A percentile compares a stretch with the other conserved stretches of the same genome.
Conservation (phyloP, 2,329 filamentous ascomycete species). For the Orbilia blumenaviensis region DNA sequence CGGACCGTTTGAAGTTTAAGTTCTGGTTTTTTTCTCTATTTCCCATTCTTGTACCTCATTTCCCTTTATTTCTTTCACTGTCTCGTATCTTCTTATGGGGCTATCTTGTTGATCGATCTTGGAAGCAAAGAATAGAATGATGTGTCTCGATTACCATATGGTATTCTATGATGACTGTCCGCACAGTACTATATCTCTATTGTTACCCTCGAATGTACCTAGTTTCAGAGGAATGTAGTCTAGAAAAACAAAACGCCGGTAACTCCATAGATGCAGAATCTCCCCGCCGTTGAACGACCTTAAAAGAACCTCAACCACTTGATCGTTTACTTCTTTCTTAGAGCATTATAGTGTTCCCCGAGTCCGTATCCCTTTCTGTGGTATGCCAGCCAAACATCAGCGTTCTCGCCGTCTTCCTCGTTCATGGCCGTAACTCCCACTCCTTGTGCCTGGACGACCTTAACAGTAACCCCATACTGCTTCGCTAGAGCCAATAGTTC, state of each 20-base stretch:
- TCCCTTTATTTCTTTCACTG: neutral
- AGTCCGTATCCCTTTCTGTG: conserved; percentile 93
- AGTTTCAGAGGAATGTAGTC: no score
- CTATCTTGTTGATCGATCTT: neutral
- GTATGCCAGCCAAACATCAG: conserved; percentile 85
- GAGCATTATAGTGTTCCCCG: conserved; percentile 96
- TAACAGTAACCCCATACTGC: conserved; percentile 80
- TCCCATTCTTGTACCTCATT: neutral
- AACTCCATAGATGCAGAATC: conserved; percentile 18
- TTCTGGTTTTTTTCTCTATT: neutral
- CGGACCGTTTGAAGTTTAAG: conserved; percentile 6
- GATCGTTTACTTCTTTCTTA: conserved; percentile 63
- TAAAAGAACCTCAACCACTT: neutral
- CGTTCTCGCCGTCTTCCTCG: conserved; percentile 61
- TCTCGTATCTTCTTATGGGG: neutral
- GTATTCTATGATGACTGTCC: conserved; percentile 3
- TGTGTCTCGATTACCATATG: conserved; percentile 6
- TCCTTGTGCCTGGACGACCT: conserved; percentile 83
- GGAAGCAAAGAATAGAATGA: conserved; percentile 4
- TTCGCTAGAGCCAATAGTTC: conserved; percentile 86
- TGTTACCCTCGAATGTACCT: neutral
- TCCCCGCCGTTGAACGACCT: no score
- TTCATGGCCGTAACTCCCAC: conserved; percentile 76
- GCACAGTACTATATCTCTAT: conserved; percentile 12
- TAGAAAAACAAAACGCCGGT: conserved; percentile 6